Conservation (phyloP, 2,329 filamentous ascomycete genomes). For the Calonectria pauciramosa region DNA sequence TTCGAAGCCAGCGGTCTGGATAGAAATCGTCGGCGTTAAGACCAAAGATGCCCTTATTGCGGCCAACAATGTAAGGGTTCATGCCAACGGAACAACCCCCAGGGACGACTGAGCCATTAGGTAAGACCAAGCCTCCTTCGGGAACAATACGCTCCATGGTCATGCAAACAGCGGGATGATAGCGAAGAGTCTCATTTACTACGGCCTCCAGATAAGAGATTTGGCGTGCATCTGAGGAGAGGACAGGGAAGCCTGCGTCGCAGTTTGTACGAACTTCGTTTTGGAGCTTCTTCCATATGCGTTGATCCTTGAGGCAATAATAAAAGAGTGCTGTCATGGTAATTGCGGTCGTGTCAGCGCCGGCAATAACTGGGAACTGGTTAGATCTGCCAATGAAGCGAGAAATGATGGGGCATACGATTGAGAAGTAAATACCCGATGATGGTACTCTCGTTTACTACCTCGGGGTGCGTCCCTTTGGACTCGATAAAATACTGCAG, state of each 20-base stretch:
- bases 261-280: constrained; percentile 15
- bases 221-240: constrained; percentile 35
- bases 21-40: constrained; percentile 57
- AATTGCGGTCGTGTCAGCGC: constrained; percentile 42
- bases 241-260: constrained; percentile 7
- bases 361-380: constrained; percentile 30
- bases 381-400: background rate
- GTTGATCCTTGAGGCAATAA: constrained; percentile 37
- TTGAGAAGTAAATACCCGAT: constrained; percentile 8
- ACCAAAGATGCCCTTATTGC: constrained; percentile 57
- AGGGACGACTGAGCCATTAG: constrained; percentile 48
- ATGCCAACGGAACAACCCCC: constrained; percentile 52
- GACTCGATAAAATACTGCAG: constrained; percentile 58
- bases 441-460: background rate
- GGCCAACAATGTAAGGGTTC: constrained; percentile 52
- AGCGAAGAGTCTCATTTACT: constrained; percentile 61
- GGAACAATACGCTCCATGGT: constrained; percentile 62
- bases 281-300: constrained; percentile 28
- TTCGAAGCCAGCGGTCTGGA: constrained; percentile 54
- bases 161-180: constrained; percentile 59
- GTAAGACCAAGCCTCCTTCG: constrained; percentile 48
- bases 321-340: constrained; percentile 42
- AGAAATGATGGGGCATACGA: background rate
- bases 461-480: constrained; percentile 49
- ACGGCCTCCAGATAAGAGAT: constrained; percentile 52